Evolutionary conservation across 176 grass and related monocot species (phyloP).

Genomic region (Ensete glaucum): DNA sequence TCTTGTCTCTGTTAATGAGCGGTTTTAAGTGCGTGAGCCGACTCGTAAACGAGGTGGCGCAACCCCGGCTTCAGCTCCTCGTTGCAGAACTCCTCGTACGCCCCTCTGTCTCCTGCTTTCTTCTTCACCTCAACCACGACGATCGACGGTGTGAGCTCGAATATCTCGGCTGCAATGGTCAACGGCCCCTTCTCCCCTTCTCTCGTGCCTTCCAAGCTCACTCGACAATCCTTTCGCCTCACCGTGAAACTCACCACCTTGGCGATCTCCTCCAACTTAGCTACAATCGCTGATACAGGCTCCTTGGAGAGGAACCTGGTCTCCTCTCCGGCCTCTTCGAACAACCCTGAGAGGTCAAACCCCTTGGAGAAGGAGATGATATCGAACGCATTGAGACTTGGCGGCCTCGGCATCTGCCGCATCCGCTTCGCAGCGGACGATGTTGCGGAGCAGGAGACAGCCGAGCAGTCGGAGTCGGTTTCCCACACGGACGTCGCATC

Average conservation of each 20-base stretch:
- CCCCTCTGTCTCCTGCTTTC: background rate
- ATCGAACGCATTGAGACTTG: slow-evolving; percentile 1
- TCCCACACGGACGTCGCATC: background rate
- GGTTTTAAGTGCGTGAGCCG: background rate
- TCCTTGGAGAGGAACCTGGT: slow-evolving; percentile 2
- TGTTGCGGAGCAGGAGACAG: background rate
- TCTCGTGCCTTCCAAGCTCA: slow-evolving; percentile 1
- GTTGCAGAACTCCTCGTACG: slow-evolving; percentile 2
- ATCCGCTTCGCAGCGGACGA: background rate
- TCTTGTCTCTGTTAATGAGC: background rate
- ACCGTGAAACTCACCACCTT: slow-evolving; percentile 1
- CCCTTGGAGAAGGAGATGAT: background rate
- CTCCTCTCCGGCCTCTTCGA: background rate
- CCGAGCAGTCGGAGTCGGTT: background rate
- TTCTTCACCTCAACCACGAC: slow-evolving; percentile 3
- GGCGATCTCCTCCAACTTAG: slow-evolving; percentile 1
- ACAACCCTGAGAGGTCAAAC: slow-evolving; percentile 1
- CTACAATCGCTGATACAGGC: background rate
- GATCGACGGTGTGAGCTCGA: background rate
- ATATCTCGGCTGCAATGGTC: background rate
- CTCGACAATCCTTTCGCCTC: slow-evolving; percentile 5
- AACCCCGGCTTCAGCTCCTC: background rate
- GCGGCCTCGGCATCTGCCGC: background rate
- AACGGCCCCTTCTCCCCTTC: background rate
- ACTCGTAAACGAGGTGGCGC: background rate